phyloP scores from a whole-genome alignment of 352 stramenopile genomes.

The Phytopythium chamaehyphon region DNA sequence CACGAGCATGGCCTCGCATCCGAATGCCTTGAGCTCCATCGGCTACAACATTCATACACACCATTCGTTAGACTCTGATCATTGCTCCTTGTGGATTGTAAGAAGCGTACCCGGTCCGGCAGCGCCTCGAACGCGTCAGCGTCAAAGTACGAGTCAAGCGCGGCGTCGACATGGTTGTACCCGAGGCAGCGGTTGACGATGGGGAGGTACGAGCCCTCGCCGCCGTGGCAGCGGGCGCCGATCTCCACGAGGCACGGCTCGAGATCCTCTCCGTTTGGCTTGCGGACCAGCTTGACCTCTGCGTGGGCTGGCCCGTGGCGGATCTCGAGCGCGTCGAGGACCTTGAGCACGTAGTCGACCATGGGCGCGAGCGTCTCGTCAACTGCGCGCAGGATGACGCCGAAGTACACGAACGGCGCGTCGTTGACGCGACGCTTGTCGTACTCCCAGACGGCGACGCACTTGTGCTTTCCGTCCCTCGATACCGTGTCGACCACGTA shows the following conservation, averaged over 20 bases:
- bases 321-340: conserved; percentile 82
- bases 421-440: conserved; percentile 93
- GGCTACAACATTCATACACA: conserved; percentile 25
- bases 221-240: conserved; percentile 92
- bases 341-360: conserved; percentile 62
- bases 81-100: neutral
- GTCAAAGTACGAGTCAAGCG: conserved; percentile 86
- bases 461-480: conserved; percentile 91
- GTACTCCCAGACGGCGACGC: conserved; percentile 96
- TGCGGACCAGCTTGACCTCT: conserved; percentile 83
- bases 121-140: conserved; percentile 51
- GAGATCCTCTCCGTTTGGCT: neutral
- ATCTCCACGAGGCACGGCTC: conserved; percentile 94
- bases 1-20: conserved; percentile 91
- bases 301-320: conserved; percentile 79
- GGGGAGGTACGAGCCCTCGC: conserved; percentile 90
- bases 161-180: conserved; percentile 92
- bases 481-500: conserved; percentile 97
- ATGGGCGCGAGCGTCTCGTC: conserved; percentile 35
- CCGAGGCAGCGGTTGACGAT: conserved; percentile 87
- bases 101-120: conserved; percentile 20
- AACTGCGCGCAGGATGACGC: conserved; percentile 64
- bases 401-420: conserved; percentile 94
- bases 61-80: too few relatives aligned
- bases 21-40: conserved; percentile 66